Evolutionary conservation across 306 rosid genomes (phyloP), one percentile per base, ranked within the genome.

Genomic region (Albizia julibrissin): DNA sequence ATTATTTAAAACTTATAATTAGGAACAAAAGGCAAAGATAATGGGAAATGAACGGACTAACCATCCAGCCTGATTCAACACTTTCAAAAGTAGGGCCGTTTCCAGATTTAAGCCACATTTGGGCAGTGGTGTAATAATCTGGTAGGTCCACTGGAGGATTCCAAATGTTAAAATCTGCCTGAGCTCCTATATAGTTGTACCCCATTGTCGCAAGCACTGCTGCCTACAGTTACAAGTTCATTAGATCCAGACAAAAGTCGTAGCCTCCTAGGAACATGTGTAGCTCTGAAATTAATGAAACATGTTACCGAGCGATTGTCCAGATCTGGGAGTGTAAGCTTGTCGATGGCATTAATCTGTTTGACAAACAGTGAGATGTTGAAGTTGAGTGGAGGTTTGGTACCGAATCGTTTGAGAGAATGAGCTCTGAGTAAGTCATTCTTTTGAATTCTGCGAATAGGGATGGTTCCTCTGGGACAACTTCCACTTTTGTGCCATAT

Each of bases 31-130:
- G 33, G 19, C 15, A 61, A 61, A 61, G 7, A 13, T 31, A 59
- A 3, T 4, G 33, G 61, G 0, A 22, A 2, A 34, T 16, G n/a
- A 54, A 49, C 16, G 16, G 15, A 78, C 77, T 22, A n/a, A 90
- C 94, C 89, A 68, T 68, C 97, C 93, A 90, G 74, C 95, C 97
- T 22, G 92, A 72, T 83, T 92, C 97, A 0, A 92, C 76, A 8
- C 94, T 94, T 27, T 92, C 97, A 74, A 91, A 91, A 62, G 29
- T 26, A 3, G 78, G 44, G 7, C 81, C 77, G 29, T 80, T 85
- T 10, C 84, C 87, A 40, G 77, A 34, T 79, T 84, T 92, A 15
- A 87, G 85, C 93, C 89, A 89, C 1, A 92, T 84, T 85, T 92
- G 89, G 40, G 91, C 92, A 16, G 92, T 89, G 58, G 97, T 77